Evolutionary conservation across 2,329 filamentous ascomycete genomes (phyloP), one percentile per base, ranked within the genome.

Genomic region (Penicillium sp.): DNA sequence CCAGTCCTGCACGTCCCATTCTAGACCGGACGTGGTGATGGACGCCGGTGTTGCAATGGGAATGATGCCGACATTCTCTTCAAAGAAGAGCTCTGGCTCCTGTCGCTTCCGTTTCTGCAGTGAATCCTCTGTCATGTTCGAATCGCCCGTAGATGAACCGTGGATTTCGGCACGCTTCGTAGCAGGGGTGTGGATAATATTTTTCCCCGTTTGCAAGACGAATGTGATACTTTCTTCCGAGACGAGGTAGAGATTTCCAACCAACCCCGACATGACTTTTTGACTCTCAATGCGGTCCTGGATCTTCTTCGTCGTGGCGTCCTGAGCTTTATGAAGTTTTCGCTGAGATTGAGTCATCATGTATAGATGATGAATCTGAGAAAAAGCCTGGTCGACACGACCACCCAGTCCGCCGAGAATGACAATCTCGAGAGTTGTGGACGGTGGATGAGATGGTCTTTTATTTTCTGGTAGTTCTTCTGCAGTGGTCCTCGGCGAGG

Each of bases 1-100:
- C 88, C 90, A 95, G 43, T 86, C 71, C 42, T 72, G 60, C 1
- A 98, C 85, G 64, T 98, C 88, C 92, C 92, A 98, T 59, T 94
- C 82, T 13, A 96, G 69, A 0, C 92, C 92, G 10, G 71, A 67
- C 0, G 86, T 93, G 6, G 79, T 82, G 52, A 98, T 87, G n/a
- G 74, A 63, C 31, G 85, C 82, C 2, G 81, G 77, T n/a, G 82
- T 85, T 39, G 80, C 83, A 14, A 96, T 67, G 0, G 92, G 92
- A 26, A 98, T 71, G 46, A 98, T 85, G 7, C 92, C 92, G 18
- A 93, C 76, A 57, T 94, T 80, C 59, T 85, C 82, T 5, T 76
- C 85, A 53, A 95, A 85, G 8, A 61, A 52, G 20, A 52, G 49
- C 5, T 39, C 37, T 2, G 76, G 63, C 1, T 60, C 57, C 17